A percentile compares a stretch with the other conserved stretches of the same genome.
phyloP scores from a whole-genome alignment of 2,329 filamentous ascomycete genomes.

The Talaromyces albobiverticillius region DNA sequence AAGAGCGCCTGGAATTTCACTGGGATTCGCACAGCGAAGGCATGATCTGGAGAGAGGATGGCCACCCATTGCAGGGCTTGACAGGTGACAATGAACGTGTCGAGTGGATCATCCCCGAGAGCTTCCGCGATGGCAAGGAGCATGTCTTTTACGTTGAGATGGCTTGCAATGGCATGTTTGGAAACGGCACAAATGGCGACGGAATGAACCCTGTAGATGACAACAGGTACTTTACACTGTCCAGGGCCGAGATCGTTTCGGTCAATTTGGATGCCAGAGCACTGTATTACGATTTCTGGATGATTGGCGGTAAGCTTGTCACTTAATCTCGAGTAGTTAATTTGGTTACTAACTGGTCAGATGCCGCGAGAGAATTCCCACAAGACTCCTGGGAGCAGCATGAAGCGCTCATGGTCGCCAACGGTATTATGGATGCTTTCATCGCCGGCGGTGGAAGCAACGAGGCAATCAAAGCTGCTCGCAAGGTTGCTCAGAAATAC shows the following conservation, averaged over 20 bases:
- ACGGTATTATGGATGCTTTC: slow-evolving; percentile 86
- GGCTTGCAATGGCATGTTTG: slow-evolving; percentile 99
- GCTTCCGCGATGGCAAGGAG: slow-evolving; percentile 78
- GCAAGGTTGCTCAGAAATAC: slow-evolving; percentile 79
- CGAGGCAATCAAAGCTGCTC: slow-evolving; percentile 72
- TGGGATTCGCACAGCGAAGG: slow-evolving; percentile 96
- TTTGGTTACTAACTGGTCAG: slow-evolving; percentile 34
- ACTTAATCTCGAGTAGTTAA: background rate
- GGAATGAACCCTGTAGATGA: slow-evolving; percentile 83
- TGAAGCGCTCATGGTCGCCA: slow-evolving; percentile 76
- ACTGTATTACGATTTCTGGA: slow-evolving; percentile 91
- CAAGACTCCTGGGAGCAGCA: slow-evolving; percentile 85
- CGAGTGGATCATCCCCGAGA: slow-evolving; percentile 85
- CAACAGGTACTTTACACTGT: slow-evolving; percentile 75
- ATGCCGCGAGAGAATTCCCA: slow-evolving; percentile 89
- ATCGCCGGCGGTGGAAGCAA: slow-evolving; percentile 70
- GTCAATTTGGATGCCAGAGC: slow-evolving; percentile 82
- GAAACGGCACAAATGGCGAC: slow-evolving; percentile 82
- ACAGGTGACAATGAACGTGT: slow-evolving; percentile 84
- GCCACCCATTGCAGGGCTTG: slow-evolving; percentile 85
- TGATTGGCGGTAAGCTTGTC: slow-evolving; percentile 59
- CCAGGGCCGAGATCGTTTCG: slow-evolving; percentile 79
- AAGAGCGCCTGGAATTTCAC: slow-evolving; percentile 86
- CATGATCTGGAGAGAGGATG: slow-evolving; percentile 87
- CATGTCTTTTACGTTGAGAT: slow-evolving; percentile 95